Evolutionary conservation across 495 filamentous ascomycete species (phyloP), one percentile per base, ranked within the genome.

Genomic region (Lasiosphaeria ovina): DNA sequence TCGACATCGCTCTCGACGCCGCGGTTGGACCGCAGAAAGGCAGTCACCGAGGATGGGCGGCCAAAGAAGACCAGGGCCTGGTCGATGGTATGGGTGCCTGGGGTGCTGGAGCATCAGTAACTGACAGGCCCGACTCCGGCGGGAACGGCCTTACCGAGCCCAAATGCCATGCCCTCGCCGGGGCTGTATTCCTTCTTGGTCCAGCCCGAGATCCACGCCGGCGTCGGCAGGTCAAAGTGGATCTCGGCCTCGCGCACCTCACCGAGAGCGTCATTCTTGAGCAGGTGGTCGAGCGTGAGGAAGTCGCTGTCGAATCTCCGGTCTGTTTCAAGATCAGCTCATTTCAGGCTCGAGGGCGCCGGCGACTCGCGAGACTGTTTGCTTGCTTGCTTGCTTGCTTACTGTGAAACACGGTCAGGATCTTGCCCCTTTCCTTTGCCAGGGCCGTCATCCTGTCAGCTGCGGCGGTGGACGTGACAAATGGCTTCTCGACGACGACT

Each of bases 401-500:
- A 72, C 71, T 91, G 66, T 91, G 88, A 66, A 86, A 91, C 9
- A 89, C 85, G 1, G 86, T 87, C 35, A 92, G 66, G 45, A 83
- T 66, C 64, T 79, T 85, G 53, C 81, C 80, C 59, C 79, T 74
- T 61, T 83, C 77, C 65, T 86, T 79, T 4, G 89, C 81, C 17
- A 89, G 66, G 10, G 70, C 75, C 59, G 89, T 81, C 4, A 93
- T 76, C 51, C 85, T 78, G 34, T 86, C 77, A 11, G 88, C 87
- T 73, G 91, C 87, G 55, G 77, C 69, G 35, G 75, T 77, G n/a
- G 83, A 86, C 33, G 79, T 80, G 10, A 84, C 85, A 65, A 91
- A 89, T 0, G 89, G 89, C 69, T 93, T 93, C 70, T 93, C 89
- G 50, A 90, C 84, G 31, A 92, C 80, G 10, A 92, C 86, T 74